These are phyloP conservation scores for Ustilago vetiveriae DNA, from an alignment of 1,284 basidiomycete genomes.

Conservation along the genomic window DNA sequence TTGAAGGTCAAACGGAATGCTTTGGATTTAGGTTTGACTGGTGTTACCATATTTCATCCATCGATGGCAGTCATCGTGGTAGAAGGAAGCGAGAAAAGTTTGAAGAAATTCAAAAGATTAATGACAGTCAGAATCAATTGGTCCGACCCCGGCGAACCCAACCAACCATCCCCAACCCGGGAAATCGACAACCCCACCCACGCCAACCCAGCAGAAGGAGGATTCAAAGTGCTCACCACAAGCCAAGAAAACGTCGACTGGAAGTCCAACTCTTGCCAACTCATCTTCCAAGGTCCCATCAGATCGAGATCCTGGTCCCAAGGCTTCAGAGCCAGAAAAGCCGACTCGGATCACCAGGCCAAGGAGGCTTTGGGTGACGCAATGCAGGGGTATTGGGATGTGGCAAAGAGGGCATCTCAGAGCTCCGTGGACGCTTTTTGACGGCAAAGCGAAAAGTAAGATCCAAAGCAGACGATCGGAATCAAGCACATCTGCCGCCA, in stretches of 20 bases:
- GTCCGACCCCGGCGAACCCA: slow-evolving; percentile 82
- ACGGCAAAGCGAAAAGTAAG: too few species aligned
- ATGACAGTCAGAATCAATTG: slow-evolving; percentile 90
- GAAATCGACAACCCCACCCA: slow-evolving; percentile 48
- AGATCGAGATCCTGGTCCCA: slow-evolving; percentile 73
- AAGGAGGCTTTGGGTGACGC: slow-evolving; percentile 85
- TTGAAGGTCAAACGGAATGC: slow-evolving; percentile 98
- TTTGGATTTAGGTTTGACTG: slow-evolving; percentile 85
- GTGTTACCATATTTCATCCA: slow-evolving; percentile 88
- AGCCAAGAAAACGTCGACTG: slow-evolving; percentile 69
- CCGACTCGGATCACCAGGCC: slow-evolving; percentile 83
- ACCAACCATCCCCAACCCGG: slow-evolving; percentile 65
- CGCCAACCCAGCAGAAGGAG: slow-evolving; percentile 25
- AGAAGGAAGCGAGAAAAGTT: slow-evolving; percentile 86
- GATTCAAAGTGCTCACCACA: slow-evolving; percentile 18
- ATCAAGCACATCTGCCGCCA: too few species aligned
- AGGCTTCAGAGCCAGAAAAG: slow-evolving; percentile 74
- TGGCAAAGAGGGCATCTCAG: slow-evolving; percentile 74
- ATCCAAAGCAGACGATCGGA: too few species aligned
- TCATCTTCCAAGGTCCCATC: slow-evolving; percentile 91
- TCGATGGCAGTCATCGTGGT: slow-evolving; percentile 89
- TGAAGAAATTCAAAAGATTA: slow-evolving; percentile 86
- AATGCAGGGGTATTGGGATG: slow-evolving; percentile 90
- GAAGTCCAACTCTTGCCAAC: slow-evolving; percentile 84
- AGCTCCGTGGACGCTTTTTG: slow-evolving; percentile 13